A percentile compares a stretch with the other conserved stretches of the same genome.
phyloP scores from a whole-genome alignment of 441 rosid species.

The Theobroma grandiflorum region DNA sequence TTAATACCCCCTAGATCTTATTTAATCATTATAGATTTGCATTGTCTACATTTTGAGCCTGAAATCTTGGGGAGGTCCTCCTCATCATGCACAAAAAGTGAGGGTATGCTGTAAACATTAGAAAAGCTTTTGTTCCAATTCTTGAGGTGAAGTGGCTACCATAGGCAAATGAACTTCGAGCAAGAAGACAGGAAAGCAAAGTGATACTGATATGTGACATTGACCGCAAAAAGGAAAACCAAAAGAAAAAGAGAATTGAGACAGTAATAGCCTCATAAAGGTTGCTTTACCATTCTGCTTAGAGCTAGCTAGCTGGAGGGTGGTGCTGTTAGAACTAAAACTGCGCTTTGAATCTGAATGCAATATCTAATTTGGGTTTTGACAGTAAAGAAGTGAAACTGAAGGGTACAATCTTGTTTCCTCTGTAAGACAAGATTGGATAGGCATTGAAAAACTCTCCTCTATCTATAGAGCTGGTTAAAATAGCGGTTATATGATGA shows the following conservation, averaged over 20 bases:
- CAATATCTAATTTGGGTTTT: neutral
- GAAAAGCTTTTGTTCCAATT: neutral
- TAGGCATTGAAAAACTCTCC: neutral
- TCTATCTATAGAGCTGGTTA: too few relatives aligned
- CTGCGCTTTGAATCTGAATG: neutral
- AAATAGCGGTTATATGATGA: neutral
- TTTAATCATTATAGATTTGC: neutral
- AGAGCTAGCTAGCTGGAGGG: neutral
- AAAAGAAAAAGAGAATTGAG: neutral
- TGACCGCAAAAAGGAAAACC: neutral
- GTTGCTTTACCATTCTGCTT: neutral
- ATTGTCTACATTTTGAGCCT: constrained; percentile 18
- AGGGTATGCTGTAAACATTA: neutral
- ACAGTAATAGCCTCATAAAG: neutral
- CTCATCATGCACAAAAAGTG: neutral
- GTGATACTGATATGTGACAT: neutral
- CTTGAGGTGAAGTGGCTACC: neutral
- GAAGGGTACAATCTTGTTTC: neutral
- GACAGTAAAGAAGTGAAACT: neutral
- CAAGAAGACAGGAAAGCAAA: neutral
- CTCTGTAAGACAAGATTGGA: too few relatives aligned
- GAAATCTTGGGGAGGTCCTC: constrained; percentile 20
- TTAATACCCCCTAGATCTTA: neutral
- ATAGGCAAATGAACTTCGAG: neutral
- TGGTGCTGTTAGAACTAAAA: neutral